Evolutionary conservation across 1,139 yeast genomes (phyloP).

Genomic region (Scheffersomyces segobiensis): DNA sequence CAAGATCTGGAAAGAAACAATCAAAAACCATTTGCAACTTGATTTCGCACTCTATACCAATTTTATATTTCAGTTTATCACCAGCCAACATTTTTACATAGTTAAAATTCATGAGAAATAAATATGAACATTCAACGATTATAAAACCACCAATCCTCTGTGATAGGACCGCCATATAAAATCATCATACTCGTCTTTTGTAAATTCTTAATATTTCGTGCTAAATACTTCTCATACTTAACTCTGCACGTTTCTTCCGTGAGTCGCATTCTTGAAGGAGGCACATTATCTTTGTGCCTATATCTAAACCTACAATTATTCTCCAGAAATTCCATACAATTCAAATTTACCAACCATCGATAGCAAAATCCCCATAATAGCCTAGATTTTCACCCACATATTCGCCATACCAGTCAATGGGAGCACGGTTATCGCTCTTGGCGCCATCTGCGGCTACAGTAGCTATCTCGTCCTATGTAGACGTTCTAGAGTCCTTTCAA

Average conservation of each 20-base stretch:
- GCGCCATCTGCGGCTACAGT: slow-evolving; percentile 93
- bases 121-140: not conserved
- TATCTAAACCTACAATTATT: not conserved
- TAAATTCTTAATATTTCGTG: not conserved
- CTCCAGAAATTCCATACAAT: not conserved
- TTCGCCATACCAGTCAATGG: slow-evolving; percentile 54
- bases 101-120: no score
- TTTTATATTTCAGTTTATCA: no score
- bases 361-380: not conserved
- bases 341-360: not conserved
- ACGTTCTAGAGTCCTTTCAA: slow-evolving; percentile 71
- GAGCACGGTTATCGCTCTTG: slow-evolving; percentile 78
- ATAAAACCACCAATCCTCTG: not conserved
- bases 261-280: not conserved
- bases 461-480: slow-evolving; percentile 86
- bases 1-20: not conserved
- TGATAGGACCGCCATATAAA: not conserved
- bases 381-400: not conserved
- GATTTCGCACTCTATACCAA: not conserved
- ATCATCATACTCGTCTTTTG: no score
- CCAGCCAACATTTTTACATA: no score
- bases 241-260: not conserved
- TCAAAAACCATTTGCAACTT: not conserved
- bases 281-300: not conserved
- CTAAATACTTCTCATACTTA: not conserved